These are phyloP conservation scores for Amoebophrya sp. DNA, from an alignment of 169 alveolate species.

Conservation along the genomic window DNA sequence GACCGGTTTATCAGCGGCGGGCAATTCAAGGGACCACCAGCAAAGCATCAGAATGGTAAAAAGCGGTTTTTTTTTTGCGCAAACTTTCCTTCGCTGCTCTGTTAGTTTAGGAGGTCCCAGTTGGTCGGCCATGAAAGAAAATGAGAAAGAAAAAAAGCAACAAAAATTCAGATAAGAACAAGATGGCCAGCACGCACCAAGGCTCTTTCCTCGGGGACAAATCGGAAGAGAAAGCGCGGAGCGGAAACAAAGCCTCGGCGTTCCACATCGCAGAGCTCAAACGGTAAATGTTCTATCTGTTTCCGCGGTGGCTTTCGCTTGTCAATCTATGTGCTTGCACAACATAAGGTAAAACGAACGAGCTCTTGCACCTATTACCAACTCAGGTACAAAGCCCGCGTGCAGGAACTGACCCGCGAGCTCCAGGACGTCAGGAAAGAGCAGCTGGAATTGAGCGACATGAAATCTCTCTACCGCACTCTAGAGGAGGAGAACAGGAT, in stretches of 20 bases:
- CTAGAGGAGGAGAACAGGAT: neutral
- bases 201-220: neutral
- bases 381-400: neutral
- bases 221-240: neutral
- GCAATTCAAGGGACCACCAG: neutral
- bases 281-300: neutral
- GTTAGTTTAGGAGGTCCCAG: too few relatives aligned
- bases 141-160: neutral
- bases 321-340: too few relatives aligned
- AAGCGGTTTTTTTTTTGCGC: too few relatives aligned
- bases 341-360: too few relatives aligned
- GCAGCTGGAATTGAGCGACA: neutral
- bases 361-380: too few relatives aligned
- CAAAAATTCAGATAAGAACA: neutral
- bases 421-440: neutral
- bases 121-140: too few relatives aligned
- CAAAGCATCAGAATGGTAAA: neutral
- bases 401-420: slow-evolving; percentile 18
- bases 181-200: neutral
- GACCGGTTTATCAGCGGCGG: neutral
- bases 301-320: too few relatives aligned
- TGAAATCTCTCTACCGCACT: neutral
- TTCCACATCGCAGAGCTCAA: neutral
- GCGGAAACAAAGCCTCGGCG: neutral
- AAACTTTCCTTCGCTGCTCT: too few relatives aligned